These are phyloP conservation scores for Pterocarpus santalinus DNA, from an alignment of 306 rosid species.

Conservation along the genomic window DNA sequence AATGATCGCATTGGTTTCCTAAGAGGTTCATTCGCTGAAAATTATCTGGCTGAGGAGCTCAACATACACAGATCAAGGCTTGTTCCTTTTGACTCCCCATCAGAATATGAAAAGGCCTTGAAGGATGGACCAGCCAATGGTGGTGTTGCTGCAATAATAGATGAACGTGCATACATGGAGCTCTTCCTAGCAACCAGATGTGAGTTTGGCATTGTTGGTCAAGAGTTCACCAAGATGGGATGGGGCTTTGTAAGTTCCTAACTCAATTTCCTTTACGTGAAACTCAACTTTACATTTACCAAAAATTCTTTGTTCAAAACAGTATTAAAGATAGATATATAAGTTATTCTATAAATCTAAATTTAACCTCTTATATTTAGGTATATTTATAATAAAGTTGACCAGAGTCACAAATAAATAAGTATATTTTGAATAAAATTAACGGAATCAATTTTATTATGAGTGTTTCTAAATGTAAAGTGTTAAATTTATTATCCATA, in stretches of 20 bases:
- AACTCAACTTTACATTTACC: background rate
- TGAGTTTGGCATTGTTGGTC: conserved; percentile 78
- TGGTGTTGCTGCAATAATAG: conserved; percentile 81
- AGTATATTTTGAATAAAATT: too few species aligned
- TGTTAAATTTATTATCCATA: too few species aligned
- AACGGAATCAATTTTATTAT: too few species aligned
- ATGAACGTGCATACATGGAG: conserved; percentile 80
- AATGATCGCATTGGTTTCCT: conserved; percentile 70
- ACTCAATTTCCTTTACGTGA: background rate
- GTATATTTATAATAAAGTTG: too few species aligned
- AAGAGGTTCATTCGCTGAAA: conserved; percentile 66
- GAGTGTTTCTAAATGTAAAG: conserved; percentile 29
- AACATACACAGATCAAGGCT: conserved; percentile 68
- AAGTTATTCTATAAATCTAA: too few species aligned
- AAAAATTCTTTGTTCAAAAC: background rate
- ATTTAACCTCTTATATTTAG: too few species aligned
- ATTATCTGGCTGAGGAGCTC: conserved; percentile 67
- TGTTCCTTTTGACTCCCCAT: conserved; percentile 58
- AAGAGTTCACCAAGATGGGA: conserved; percentile 86
- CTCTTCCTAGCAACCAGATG: conserved; percentile 74
- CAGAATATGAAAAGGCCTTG: conserved; percentile 70
- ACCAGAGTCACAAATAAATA: too few species aligned
- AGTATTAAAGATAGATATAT: background rate
- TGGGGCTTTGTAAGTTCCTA: conserved; percentile 87
- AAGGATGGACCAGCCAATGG: conserved; percentile 66